phyloP scores from a whole-genome alignment of 2,329 filamentous ascomycete genomes.

The Aspergillus awamori region DNA sequence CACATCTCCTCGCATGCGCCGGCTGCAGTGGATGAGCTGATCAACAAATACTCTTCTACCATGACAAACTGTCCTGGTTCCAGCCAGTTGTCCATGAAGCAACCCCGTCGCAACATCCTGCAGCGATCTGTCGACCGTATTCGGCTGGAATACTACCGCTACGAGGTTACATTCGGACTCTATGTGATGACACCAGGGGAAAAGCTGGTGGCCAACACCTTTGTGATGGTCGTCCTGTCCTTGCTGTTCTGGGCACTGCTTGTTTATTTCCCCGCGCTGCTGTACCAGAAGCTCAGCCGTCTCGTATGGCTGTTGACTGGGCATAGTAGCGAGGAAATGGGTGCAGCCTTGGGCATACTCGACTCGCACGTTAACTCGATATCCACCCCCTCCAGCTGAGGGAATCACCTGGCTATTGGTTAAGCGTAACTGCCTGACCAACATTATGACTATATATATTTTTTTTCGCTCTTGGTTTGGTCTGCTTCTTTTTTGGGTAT shows the following conservation, averaged over 20 bases:
- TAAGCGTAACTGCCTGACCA: slow-evolving; percentile 4
- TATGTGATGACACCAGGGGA: slow-evolving; percentile 50
- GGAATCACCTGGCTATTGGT: slow-evolving; percentile 10
- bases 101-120: slow-evolving; percentile 28
- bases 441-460: background rate
- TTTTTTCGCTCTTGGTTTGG: slow-evolving; percentile 7
- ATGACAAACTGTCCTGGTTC: slow-evolving; percentile 23
- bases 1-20: slow-evolving; percentile 36
- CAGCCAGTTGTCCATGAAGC: slow-evolving; percentile 19
- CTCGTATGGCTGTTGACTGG: slow-evolving; percentile 45
- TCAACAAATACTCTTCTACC: slow-evolving; percentile 37
- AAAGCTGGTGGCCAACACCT: slow-evolving; percentile 46
- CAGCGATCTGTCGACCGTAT: slow-evolving; percentile 36
- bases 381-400: slow-evolving; percentile 19
- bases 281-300: slow-evolving; percentile 40
- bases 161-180: slow-evolving; percentile 50
- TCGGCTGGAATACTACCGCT: slow-evolving; percentile 49
- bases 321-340: slow-evolving; percentile 34
- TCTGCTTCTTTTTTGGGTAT: slow-evolving; percentile 16
- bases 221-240: slow-evolving; percentile 39
- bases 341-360: slow-evolving; percentile 31
- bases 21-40: slow-evolving; percentile 37
- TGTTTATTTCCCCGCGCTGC: slow-evolving; percentile 41
- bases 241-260: slow-evolving; percentile 42
- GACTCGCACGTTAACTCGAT: slow-evolving; percentile 27